Percentiles rank a stretch among this genome's conserved stretches.
Evolutionary conservation across 2,329 filamentous ascomycete species (phyloP).

Genomic region (Colletotrichum lupini): DNA sequence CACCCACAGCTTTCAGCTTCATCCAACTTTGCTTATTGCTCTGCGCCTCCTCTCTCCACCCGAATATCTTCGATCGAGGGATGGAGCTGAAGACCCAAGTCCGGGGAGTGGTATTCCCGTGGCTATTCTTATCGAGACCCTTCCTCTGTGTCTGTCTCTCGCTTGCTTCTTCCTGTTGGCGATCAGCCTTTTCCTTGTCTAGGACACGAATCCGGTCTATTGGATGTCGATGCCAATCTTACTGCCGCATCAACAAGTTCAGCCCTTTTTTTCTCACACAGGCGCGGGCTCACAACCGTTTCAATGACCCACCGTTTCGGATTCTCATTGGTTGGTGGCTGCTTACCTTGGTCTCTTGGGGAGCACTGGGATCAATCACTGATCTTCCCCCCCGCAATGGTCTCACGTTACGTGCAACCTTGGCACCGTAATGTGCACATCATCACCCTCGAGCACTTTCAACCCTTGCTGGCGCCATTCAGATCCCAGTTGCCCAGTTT

Average conservation of each 20-base stretch:
- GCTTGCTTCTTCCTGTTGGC: background rate
- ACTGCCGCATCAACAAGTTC: background rate
- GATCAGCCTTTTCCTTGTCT: background rate
- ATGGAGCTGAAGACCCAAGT: background rate
- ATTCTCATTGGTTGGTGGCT: background rate
- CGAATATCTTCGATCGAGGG: background rate
- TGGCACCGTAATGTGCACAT: slow-evolving; percentile 23
- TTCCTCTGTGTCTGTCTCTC: background rate
- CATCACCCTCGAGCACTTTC: slow-evolving; percentile 14
- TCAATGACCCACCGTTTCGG: background rate
- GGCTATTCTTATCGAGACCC: background rate
- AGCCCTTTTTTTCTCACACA: background rate
- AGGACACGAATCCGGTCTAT: background rate
- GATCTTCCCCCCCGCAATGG: background rate
- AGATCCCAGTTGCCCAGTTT: background rate
- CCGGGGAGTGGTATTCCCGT: background rate
- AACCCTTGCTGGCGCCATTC: slow-evolving; percentile 4
- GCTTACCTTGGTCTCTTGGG: background rate
- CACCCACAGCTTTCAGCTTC: background rate
- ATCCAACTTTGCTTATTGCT: background rate
- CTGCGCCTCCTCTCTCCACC: background rate
- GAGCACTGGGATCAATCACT: too few relatives aligned
- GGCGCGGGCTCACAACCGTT: too few relatives aligned
- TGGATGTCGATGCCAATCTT: background rate
- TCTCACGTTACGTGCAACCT: background rate